Base-by-base conservation (phyloP, 164 flowering plant genomes). In the Vitis rupestris region DNA sequence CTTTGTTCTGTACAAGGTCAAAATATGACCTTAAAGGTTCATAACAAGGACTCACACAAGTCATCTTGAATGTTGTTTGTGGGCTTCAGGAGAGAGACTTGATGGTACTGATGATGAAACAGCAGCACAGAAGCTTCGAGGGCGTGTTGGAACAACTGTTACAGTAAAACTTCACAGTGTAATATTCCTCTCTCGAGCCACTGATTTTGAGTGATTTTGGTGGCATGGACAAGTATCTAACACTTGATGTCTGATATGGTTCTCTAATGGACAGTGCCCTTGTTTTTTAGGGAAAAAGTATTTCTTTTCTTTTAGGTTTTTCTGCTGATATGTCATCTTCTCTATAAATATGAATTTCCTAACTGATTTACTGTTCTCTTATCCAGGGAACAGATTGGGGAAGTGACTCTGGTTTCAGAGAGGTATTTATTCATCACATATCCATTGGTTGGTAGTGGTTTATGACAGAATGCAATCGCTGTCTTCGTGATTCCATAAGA, bases 61-160 rank as follows among this genome's bases (percentile, higher is more conserved):
- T 66, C 47, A 13, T 65, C 55, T 58, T 19, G 5, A 54, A 16
- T 47, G 0, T 71, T 62, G 9, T 57, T 67, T 67, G 27, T 67
- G 76, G 54, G 48, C 29, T 72, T 73, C 83, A 95, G 98, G 97
- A n/a, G 89, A 91, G 81, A 86, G 80, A 57, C 86, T 95, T 69
- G 88, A 90, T 72, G 99, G 94, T 49, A 51, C 91, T 75, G 86
- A 81, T 67, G 85, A 90, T 73, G 99, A 95, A 84, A 82, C 87
- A 72, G 99, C 96, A 69, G 97, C 97, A 47, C 96, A 84, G 66
- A 95, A 86, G 81, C 97, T 95, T 63, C 83, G 98, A 80, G 98
- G 99, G 30, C 84, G 78, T 59, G 91, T 74, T 74, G 99, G 98
- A 63, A 93, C 98, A 65, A 78, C 83, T 62, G 99, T 95, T 68